These are phyloP conservation scores for Hydnum rufescens DNA, from an alignment of 768 basidiomycete species.

Conservation along the genomic window DNA sequence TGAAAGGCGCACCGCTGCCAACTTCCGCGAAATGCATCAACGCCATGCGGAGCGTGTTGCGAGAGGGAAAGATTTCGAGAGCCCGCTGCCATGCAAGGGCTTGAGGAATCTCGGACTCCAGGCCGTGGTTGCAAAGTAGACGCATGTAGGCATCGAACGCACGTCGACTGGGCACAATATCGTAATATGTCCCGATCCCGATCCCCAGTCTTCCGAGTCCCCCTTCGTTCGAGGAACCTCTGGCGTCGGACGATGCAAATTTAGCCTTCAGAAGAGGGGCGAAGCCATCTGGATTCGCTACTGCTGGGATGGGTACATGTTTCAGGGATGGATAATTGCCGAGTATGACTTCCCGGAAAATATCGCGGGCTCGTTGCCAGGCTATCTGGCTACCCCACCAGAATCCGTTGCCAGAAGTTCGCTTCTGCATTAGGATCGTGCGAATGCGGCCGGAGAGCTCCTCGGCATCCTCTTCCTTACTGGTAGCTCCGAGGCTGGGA, in stretches of 20 bases:
- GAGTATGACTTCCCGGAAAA: conserved; percentile 38
- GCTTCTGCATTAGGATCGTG: neutral
- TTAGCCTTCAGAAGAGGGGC: neutral
- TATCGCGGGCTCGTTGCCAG: conserved; percentile 27
- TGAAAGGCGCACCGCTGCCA: conserved; percentile 35
- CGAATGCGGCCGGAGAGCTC: neutral
- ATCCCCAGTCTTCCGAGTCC: conserved; percentile 6
- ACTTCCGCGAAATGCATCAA: conserved; percentile 58
- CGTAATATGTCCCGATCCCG: conserved; percentile 15
- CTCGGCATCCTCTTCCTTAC: neutral
- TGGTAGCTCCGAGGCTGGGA: neutral
- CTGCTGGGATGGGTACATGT: conserved; percentile 21
- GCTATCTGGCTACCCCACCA: conserved; percentile 30
- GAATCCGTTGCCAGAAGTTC: neutral
- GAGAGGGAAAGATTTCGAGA: conserved; percentile 32
- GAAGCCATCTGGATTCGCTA: conserved; percentile 16
- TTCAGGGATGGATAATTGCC: conserved; percentile 31
- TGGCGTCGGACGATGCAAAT: neutral
- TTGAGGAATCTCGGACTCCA: conserved; percentile 40
- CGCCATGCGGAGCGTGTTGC: conserved; percentile 35
- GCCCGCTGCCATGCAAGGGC: conserved; percentile 56
- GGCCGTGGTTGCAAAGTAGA: conserved; percentile 32
- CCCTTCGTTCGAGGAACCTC: neutral
- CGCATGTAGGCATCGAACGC: conserved; percentile 40
- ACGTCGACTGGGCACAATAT: conserved; percentile 29